Conservation (phyloP, 2,329 filamentous ascomycete genomes). For the Microdochium paspali region DNA sequence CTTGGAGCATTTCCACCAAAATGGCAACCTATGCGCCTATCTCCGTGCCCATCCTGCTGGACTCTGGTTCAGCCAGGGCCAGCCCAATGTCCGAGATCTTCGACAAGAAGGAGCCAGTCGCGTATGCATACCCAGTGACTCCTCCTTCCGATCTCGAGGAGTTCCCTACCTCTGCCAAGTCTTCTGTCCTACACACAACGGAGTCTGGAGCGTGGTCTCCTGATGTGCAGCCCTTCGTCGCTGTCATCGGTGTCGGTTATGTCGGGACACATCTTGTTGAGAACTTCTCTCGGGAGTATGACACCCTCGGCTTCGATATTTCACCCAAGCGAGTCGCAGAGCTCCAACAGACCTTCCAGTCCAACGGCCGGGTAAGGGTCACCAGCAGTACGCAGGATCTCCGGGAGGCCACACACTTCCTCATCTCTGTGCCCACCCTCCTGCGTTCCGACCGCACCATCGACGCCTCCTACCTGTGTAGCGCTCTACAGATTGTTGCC, state of each 20-base stretch:
- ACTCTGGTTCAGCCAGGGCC: neutral
- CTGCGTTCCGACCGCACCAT: conserved; percentile 34
- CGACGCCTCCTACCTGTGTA: conserved; percentile 34
- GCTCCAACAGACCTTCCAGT: conserved; percentile 18
- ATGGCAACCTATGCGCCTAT: neutral
- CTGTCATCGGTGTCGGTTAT: conserved; percentile 43
- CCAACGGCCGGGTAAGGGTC: conserved; percentile 20
- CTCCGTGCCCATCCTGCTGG: neutral
- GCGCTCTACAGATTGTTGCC: conserved; percentile 30
- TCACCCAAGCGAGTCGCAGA: conserved; percentile 26
- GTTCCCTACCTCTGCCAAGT: neutral
- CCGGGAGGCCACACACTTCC: conserved; percentile 35
- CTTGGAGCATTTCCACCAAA: neutral
- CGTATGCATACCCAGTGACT: neutral
- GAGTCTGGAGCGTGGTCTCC: neutral
- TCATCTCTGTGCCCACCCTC: conserved; percentile 44
- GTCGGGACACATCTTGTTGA: conserved; percentile 39
- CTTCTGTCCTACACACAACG: neutral
- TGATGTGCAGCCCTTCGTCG: conserved; percentile 23
- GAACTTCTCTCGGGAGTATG: conserved; percentile 28
- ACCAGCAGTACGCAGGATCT: conserved; percentile 28
- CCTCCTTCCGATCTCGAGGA: neutral
- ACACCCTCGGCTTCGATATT: conserved; percentile 38
- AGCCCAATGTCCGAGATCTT: neutral
- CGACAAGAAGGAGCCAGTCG: neutral